A percentile compares a stretch with the other conserved stretches of the same genome.
Evolutionary conservation across 2,329 filamentous ascomycete species (phyloP).

Genomic region (Xylaria sp.): DNA sequence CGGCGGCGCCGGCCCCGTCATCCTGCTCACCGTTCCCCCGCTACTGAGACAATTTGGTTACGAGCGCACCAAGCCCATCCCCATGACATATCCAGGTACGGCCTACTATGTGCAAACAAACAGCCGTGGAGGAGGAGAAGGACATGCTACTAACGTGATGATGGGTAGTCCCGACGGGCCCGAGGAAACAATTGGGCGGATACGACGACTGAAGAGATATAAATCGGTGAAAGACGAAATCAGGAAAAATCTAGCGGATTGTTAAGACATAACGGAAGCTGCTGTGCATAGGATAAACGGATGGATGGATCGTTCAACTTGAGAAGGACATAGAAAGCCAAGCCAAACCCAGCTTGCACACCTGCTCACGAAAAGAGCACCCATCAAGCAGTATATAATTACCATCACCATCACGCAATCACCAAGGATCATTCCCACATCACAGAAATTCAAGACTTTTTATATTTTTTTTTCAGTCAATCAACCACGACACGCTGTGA

Average conservation of each 20-base stretch:
- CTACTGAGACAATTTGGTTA: conserved; percentile 79
- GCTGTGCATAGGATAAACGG: conserved; percentile 16
- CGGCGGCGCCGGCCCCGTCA: conserved; percentile 76
- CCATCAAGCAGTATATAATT: conserved; percentile 19
- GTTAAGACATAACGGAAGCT: background rate
- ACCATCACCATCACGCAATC: conserved; percentile 17
- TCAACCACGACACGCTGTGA: background rate
- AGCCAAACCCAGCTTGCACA: background rate
- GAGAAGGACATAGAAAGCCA: conserved; percentile 3
- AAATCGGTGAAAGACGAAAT: background rate
- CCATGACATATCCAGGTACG: conserved; percentile 93
- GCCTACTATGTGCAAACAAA: no score
- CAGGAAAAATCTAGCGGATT: background rate
- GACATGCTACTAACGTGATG: conserved; percentile 27
- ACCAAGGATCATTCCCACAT: conserved; percentile 19
- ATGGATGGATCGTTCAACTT: background rate
- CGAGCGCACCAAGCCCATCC: conserved; percentile 75
- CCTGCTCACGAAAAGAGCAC: conserved; percentile 17
- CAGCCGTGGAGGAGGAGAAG: background rate
- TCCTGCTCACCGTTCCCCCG: conserved; percentile 77
- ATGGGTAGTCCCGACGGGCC: conserved; percentile 64
- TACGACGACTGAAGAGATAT: conserved; percentile 64
- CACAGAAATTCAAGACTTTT: conserved; percentile 26
- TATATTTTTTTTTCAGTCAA: conserved; percentile 11
- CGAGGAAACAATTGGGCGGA: conserved; percentile 68